Base-by-base conservation (phyloP, 2,329 filamentous ascomycete species). In the Venturia effusa region DNA sequence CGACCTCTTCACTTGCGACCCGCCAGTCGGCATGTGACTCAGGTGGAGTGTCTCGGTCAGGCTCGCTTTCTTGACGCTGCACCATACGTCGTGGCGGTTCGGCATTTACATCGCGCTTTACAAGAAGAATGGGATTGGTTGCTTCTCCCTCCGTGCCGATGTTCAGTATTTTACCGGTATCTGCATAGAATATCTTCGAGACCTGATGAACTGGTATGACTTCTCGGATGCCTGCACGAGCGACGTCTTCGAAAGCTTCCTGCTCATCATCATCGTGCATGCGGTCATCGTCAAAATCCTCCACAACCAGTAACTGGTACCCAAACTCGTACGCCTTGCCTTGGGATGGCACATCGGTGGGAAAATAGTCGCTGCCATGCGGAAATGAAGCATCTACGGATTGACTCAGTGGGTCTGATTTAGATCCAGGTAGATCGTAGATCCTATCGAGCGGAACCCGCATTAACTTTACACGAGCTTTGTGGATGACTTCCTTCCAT, bases 401-500 rank as follows among this genome's bases (percentile, higher is more conserved):
- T 67, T 64, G 11, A 37, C 61, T n/a, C 48, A 40, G 7, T 45
- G 24, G 30, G 34, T 61, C 6, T 37, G 39, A 65, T 64, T 32
- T 61, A 57, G 34, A 37, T 19, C 13, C 19, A 71, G 78, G 72
- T 27, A 74, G 69, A 66, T 80, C 75, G 66, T 84, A 82, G 0
- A 82, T 73, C 45, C 80, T 71, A 51, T 82, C 79, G 39, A 88
- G 75, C 0, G 86, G 88, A 0, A 89, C 83, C 59, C 92, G 83
- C 69, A 88, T 83, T 13, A 99, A 79, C 65, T 92, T 90, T 15
- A 97, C 85, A 45, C 87, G 84, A 22, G 92, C 90, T 74, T 97
- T 99, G 77, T 97, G 92, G 66, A 97, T 87, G 48, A 96, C 92
- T 73, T 99, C 93, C 72, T 97, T 94, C 94, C 94, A 97, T 0